Evolutionary conservation across 2,329 filamentous ascomycete genomes (phyloP), one percentile per base, ranked within the genome.

Genomic region (Tetracladium maxilliforme): DNA sequence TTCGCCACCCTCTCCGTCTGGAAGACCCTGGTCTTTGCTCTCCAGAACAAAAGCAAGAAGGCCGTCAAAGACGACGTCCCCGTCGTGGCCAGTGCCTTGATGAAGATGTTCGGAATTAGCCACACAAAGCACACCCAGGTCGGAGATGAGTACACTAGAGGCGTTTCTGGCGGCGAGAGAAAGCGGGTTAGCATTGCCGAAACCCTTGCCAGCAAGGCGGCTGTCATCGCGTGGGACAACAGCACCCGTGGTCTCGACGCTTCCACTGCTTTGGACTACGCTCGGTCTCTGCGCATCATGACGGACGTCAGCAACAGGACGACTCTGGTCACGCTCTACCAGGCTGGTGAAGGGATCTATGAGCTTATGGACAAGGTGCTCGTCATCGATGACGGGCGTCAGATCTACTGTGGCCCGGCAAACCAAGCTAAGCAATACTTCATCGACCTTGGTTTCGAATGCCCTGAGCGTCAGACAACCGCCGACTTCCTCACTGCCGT

Each of bases 161-260:
- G 80, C 45, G 74, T 87, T 0, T 80, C 73, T 23, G 81, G 81
- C 38, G 81, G 81, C 30, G 81, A 90, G 51, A 56, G 80, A 19
- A 87, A 86, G 46, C 74, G 80, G 41, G 79, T 83, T 7, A 75
- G 71, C 13, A 83, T 87, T 34, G 76, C 77, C 2, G 80, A 87
- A 48, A 80, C 76, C 1, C 51, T 87, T 13, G 73, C 77, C 5
- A 76, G 76, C 6, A 76, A 79, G 45, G 71, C 71, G 1, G 71
- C 74, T 0, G 72, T 86, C 2, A 70, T 79, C 17, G 75, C 72
- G 33, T 86, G 77, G 76, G 80, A 87, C 37, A 87, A 87, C 45
- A 75, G 69, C 1, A 87, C 79, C 1, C 61, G 80, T 23, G 81
- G 81, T n/a, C 55, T 87, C 1, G 80, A 90, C 42, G 74, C 78